Evolutionary conservation across 176 grass and related monocot species (phyloP).

Genomic region (Triticum urartu): DNA sequence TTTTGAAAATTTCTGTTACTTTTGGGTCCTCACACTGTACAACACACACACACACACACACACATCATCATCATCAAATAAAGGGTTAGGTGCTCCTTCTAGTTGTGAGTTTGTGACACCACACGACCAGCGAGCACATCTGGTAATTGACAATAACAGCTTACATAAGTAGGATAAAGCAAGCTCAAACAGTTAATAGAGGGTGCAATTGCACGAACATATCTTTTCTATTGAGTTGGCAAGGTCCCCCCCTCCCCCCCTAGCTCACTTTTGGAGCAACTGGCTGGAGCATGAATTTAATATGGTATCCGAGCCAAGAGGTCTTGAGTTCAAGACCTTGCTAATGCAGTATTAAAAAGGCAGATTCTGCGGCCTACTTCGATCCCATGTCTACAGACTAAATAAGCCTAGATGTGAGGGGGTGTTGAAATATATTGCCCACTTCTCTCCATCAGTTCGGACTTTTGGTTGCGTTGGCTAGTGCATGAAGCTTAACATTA

Average conservation of each 20-base stretch:
- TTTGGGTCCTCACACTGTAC: no score
- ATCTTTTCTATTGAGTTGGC: neutral
- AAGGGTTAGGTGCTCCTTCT: neutral
- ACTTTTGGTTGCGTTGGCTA: no score
- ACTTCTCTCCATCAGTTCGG: no score
- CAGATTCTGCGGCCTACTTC: no score
- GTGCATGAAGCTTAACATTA: neutral
- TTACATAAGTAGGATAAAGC: slow-evolving; percentile 1
- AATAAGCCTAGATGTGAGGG: no score
- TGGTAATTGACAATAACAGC: neutral
- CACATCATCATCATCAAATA: neutral
- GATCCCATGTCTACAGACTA: no score
- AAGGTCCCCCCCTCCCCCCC: neutral
- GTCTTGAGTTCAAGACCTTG: no score
- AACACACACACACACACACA: neutral
- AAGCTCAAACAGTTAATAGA: neutral
- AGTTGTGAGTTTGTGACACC: neutral
- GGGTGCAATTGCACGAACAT: neutral
- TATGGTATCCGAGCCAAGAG: no score
- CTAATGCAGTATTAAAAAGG: no score
- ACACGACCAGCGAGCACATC: neutral
- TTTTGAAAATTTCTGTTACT: no score
- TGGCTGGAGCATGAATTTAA: no score
- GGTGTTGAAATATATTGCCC: no score
- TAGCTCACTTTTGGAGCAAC: neutral